phyloP scores from a whole-genome alignment of 148 eudicot genomes.

The Chenopodium berlandieri region DNA sequence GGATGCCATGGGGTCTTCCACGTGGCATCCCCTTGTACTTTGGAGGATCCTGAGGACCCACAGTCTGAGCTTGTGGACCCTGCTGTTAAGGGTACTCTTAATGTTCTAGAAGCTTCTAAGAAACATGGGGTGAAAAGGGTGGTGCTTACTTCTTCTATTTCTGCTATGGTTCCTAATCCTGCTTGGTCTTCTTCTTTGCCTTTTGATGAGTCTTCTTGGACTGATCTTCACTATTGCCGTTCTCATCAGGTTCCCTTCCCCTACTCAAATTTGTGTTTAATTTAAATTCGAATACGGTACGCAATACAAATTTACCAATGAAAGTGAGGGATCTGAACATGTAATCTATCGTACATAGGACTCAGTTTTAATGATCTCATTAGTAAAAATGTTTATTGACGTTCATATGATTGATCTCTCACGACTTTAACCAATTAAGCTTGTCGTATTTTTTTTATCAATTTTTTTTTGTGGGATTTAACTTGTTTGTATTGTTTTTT shows the following conservation, averaged over 20 bases:
- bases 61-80: constrained; percentile 69
- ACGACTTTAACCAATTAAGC: no score
- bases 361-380: no score
- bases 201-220: constrained; percentile 62
- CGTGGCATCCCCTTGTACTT: constrained; percentile 85
- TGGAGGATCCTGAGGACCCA: constrained; percentile 70
- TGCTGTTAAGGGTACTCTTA: constrained; percentile 71
- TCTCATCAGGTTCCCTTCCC: constrained; percentile 47
- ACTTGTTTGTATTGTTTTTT: no score
- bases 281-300: no score
- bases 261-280: background rate
- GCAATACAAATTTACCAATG: no score
- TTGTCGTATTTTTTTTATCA: no score
- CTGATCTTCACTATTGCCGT: constrained; percentile 75
- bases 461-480: no score
- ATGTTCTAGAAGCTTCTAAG: constrained; percentile 67
- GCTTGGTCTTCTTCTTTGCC: constrained; percentile 34
- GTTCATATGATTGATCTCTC: no score
- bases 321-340: no score
- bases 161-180: constrained; percentile 83
- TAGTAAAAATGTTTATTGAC: no score
- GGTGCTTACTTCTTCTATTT: constrained; percentile 73
- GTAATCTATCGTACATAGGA: no score
- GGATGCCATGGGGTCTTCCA: constrained; percentile 76
- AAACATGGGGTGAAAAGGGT: constrained; percentile 56